These are phyloP conservation scores for Aspergillus affinis DNA, from an alignment of 495 filamentous ascomycete genomes.

Conservation along the genomic window DNA sequence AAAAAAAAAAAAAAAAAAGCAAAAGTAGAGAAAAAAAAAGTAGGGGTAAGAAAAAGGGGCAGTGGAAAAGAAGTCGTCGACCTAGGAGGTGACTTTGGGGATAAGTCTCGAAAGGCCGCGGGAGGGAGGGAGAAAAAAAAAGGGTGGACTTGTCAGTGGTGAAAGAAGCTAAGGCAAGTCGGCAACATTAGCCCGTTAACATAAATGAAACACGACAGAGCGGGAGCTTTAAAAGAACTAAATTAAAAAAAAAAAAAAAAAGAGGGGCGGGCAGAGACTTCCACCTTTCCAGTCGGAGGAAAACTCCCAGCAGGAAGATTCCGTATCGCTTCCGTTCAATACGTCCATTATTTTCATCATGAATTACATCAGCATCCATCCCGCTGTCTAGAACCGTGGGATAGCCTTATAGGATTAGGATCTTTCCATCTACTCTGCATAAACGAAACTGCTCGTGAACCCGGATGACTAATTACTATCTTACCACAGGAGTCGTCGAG, in stretches of 20 bases:
- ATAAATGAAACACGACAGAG: constrained; percentile 12
- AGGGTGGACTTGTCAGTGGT: background rate
- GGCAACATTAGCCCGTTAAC: constrained; percentile 1
- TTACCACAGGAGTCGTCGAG: background rate
- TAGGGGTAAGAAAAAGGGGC: background rate
- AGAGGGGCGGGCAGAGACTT: constrained; percentile 30
- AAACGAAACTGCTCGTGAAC: too few species aligned
- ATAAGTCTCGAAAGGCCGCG: background rate
- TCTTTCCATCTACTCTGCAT: too few species aligned
- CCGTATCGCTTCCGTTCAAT: background rate
- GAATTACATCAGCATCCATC: too few species aligned
- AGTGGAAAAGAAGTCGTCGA: background rate
- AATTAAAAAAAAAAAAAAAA: constrained; percentile 13
- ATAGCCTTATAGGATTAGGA: too few species aligned
- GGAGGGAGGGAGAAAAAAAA: constrained; percentile 10
- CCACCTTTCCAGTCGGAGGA: constrained; percentile 10
- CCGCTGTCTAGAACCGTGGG: too few species aligned
- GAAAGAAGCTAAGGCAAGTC: background rate
- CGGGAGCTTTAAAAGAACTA: constrained; percentile 10
- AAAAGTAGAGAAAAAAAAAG: background rate
- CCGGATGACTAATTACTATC: too few species aligned
- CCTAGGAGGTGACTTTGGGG: background rate
- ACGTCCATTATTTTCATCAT: too few species aligned
- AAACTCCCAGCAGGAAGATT: background rate
- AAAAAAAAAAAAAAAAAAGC: constrained; percentile 5